A percentile compares a stretch with the other conserved stretches of the same genome.
Conservation (phyloP, 2,329 filamentous ascomycete species). For the Didymella sp. region DNA sequence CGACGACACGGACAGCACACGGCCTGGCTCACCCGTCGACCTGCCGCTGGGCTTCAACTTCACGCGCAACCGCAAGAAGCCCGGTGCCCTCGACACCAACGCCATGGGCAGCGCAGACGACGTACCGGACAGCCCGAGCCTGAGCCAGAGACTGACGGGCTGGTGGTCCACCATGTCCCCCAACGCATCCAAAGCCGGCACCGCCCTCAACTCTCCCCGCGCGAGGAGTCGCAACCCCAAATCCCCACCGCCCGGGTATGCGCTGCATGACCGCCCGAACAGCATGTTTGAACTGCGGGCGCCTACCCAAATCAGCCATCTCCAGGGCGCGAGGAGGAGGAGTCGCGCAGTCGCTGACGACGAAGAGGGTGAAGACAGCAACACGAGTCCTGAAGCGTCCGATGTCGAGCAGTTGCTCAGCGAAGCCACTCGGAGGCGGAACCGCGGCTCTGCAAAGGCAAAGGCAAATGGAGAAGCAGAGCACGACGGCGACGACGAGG, state of each 20-base stretch:
- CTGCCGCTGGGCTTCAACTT: conserved; percentile 43
- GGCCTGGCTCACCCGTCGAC: conserved; percentile 39
- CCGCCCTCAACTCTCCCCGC: not conserved
- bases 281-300: conserved; percentile 49
- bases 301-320: conserved; percentile 28
- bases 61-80: conserved; percentile 22
- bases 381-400: not conserved
- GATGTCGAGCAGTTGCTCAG: conserved; percentile 5
- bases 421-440: conserved; percentile 13
- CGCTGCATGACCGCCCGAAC: conserved; percentile 38
- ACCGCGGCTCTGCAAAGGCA: conserved; percentile 15
- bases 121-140: conserved; percentile 38
- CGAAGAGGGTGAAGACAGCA: conserved; percentile 24
- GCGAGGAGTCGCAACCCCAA: not conserved
- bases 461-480: conserved; percentile 25
- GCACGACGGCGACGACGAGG: conserved; percentile 35
- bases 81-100: conserved; percentile 16
- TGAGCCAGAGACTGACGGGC: conserved; percentile 42
- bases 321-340: conserved; percentile 50
- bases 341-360: conserved; percentile 57
- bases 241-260: not conserved
- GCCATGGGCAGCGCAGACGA: not conserved
- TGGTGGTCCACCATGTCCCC: conserved; percentile 48
- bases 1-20: conserved; percentile 41
- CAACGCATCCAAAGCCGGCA: conserved; percentile 8